Percentiles rank a stretch among this genome's conserved stretches.
Conservation (phyloP, 2,329 filamentous ascomycete species). For the Ambrosiella cleistominuta region DNA sequence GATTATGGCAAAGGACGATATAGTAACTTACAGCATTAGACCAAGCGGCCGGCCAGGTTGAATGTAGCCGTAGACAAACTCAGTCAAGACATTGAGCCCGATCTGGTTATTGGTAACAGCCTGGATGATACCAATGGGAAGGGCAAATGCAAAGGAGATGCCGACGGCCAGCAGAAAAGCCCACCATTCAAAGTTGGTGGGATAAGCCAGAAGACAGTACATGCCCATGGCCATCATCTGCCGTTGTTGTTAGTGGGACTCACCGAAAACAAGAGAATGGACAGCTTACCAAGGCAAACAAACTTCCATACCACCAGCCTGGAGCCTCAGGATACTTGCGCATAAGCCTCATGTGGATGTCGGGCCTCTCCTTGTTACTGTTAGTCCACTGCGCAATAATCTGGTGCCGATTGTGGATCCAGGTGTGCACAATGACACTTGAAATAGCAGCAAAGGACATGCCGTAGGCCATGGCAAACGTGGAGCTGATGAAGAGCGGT, state of each 20-base stretch:
- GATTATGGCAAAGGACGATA: constrained; percentile 4
- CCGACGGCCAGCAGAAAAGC: constrained; percentile 48
- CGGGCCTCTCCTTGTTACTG: constrained; percentile 41
- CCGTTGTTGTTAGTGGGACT: constrained; percentile 9
- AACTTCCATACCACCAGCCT: constrained; percentile 43
- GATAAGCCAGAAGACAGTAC: constrained; percentile 38
- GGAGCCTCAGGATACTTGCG: constrained; percentile 44
- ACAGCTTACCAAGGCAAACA: constrained; percentile 35
- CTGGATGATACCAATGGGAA: constrained; percentile 53
- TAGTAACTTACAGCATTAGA: constrained; percentile 45
- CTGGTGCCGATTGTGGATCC: constrained; percentile 46
- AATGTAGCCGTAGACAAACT: constrained; percentile 60
- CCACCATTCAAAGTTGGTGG: constrained; percentile 57
- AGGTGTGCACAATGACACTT: constrained; percentile 50
- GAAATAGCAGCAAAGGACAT: constrained; percentile 47
- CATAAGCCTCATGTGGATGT: constrained; percentile 49
- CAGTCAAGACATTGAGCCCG: constrained; percentile 56
- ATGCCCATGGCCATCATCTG: constrained; percentile 38
- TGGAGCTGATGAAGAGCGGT: constrained; percentile 42
- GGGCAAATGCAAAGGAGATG: constrained; percentile 44
- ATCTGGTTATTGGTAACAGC: constrained; percentile 55
- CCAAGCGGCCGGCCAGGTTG: constrained; percentile 54
- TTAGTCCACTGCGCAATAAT: constrained; percentile 46
- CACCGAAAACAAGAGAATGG: background rate
- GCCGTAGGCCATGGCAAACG: no score